Evolutionary conservation across 176 grass and related monocot species (phyloP).

Genomic region (Rhipidocladum racemiflorum): DNA sequence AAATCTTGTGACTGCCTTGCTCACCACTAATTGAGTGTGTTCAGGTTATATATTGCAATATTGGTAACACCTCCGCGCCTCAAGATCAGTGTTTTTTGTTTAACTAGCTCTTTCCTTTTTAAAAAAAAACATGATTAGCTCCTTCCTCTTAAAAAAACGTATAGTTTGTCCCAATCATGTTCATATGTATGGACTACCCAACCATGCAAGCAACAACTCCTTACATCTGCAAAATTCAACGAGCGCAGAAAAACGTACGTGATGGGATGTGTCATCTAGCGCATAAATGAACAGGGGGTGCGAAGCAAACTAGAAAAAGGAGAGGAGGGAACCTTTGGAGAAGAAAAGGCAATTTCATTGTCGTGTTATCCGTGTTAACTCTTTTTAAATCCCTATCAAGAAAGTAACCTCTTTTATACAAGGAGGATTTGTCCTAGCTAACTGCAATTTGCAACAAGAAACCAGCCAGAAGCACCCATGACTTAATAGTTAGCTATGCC

Average conservation of each 20-base stretch:
- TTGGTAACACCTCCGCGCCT: background rate
- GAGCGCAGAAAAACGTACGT: background rate
- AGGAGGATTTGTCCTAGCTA: background rate
- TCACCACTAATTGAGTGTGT: background rate
- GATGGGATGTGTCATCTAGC: conserved; percentile 15
- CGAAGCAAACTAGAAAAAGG: background rate
- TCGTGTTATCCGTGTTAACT: conserved; percentile 12
- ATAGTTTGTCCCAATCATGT: background rate
- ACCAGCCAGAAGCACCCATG: background rate
- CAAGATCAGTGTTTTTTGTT: background rate
- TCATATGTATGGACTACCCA: background rate
- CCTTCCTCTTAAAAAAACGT: background rate
- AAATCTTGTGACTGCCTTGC: background rate
- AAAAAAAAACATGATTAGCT: background rate
- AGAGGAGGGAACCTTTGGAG: background rate
- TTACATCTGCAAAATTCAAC: background rate
- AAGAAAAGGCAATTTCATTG: conserved; percentile 13
- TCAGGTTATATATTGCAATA: background rate
- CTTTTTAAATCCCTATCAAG: conserved; percentile 8
- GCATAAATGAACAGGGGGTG: background rate
- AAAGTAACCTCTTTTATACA: background rate
- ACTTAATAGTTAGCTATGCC: background rate
- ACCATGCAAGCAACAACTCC: background rate
- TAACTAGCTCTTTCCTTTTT: background rate
- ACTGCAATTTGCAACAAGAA: conserved; percentile 7